A percentile compares a stretch with the other conserved stretches of the same genome.
phyloP scores from a whole-genome alignment of 495 filamentous ascomycete species.

The Annulohypoxylon stygium region DNA sequence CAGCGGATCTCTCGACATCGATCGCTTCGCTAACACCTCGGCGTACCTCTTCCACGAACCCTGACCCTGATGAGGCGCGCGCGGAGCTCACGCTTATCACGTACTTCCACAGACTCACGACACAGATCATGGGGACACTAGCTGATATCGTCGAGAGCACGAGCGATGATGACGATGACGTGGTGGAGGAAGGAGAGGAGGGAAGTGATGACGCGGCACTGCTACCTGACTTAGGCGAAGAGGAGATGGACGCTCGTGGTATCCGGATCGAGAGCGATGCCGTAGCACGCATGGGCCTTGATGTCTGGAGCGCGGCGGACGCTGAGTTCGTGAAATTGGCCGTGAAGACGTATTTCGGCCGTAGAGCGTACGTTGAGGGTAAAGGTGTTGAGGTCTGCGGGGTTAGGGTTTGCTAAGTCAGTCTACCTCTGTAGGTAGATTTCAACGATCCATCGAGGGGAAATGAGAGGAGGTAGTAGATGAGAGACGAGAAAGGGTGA shows the following conservation, averaged over 20 bases:
- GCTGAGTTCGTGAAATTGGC: slow-evolving; percentile 78
- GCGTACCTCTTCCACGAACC: slow-evolving; percentile 22
- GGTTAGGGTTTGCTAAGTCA: slow-evolving; percentile 74
- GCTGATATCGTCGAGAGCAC: slow-evolving; percentile 74
- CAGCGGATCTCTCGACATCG: slow-evolving; percentile 54
- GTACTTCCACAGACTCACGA: slow-evolving; percentile 91
- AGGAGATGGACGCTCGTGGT: slow-evolving; percentile 53
- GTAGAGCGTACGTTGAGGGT: slow-evolving; percentile 75
- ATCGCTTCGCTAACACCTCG: slow-evolving; percentile 54
- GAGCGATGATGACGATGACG: slow-evolving; percentile 65
- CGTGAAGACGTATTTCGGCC: slow-evolving; percentile 76
- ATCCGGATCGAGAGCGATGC: slow-evolving; percentile 76
- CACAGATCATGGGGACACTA: slow-evolving; percentile 75
- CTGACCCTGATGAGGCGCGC: slow-evolving; percentile 52
- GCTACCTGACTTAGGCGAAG: slow-evolving; percentile 47
- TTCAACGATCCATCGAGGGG: no score
- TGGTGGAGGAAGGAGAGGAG: slow-evolving; percentile 49
- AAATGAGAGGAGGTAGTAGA: background rate
- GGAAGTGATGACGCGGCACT: slow-evolving; percentile 40
- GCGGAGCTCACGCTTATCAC: slow-evolving; percentile 83
- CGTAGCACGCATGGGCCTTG: slow-evolving; percentile 83
- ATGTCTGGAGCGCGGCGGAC: slow-evolving; percentile 86
- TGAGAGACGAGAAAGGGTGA: background rate
- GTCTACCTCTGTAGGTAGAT: background rate
- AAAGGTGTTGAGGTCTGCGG: slow-evolving; percentile 85